Base-by-base conservation (phyloP, 1,139 yeast species). In the Hanseniaspora sp. region DNA sequence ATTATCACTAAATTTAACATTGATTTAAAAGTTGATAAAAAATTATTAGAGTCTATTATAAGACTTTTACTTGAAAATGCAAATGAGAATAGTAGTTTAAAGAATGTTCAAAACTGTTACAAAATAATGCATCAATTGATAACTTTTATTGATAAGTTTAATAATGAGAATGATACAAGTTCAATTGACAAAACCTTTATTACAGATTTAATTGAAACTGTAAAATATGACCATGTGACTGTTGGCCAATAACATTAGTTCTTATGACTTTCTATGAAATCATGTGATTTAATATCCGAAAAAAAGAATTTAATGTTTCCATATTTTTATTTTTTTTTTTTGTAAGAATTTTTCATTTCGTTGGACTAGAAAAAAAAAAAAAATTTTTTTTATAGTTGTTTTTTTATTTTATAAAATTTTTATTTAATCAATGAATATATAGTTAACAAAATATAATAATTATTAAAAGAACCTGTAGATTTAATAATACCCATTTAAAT, bases 231-330 rank as follows among this genome's bases (percentile, higher is more conserved):
- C 28, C 53, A 48, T 48, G 47, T 48, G 53, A 48, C 29, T 31
- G 7, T 18, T n/a, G 30, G n/a, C 53, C 53, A 48, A 48, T 48
- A 31, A 38, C 33, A 28, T 15, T 35, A 33, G 35, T 12, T 9
- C 2, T 33, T 33, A 40, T 17, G 9, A 37, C 13, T 37, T 37
- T n/a, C 3, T 3, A 2, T 2, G 3, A 41, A 17, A 30, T 23
- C 29, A 33, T 9, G 34, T 28, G 39, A 4, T 9, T 15, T 3
- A 12, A 11, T 31, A 33, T 35, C 39, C 23, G 47, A 31, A 33
- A 44, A 33, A 44, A 44, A 33, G 23, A 23, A 23, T 23, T 23
- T 23, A 23, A 23, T 23, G 23, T 3, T 23, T 23, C 23, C 4
- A 23, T 23, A 3, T 23, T 23, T 23, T 23, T 23, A 23, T 23